Conservation (phyloP, 2,329 filamentous ascomycete species). For the Trichoderma breve region DNA sequence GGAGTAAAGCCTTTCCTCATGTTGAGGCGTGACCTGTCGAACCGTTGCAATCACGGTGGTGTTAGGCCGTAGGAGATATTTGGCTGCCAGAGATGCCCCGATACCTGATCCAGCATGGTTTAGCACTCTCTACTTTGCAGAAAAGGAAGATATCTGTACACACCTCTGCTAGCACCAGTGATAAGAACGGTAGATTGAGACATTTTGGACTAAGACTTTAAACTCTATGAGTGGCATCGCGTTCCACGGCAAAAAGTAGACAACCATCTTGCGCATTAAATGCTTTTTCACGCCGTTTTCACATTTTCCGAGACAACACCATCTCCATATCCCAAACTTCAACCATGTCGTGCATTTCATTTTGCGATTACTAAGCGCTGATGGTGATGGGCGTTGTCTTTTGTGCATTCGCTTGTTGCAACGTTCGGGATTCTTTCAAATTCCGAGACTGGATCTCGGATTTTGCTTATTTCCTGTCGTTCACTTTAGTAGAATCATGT, state of each 20-base stretch:
- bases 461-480: neutral
- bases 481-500: neutral
- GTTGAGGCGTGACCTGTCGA: neutral
- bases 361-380: neutral
- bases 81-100: neutral
- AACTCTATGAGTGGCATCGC: neutral
- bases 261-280: neutral
- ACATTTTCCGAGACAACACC: neutral
- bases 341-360: neutral
- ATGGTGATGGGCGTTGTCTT: neutral
- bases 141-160: neutral
- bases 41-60: neutral
- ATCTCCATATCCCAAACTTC: neutral
- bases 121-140: accelerated
- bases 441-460: neutral
- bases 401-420: neutral
- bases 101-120: neutral
- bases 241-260: neutral
- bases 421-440: neutral
- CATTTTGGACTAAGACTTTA: neutral
- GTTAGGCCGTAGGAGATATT: neutral
- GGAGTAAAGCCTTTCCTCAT: neutral
- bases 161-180: neutral
- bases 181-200: neutral
- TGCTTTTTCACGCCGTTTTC: neutral